Percentiles rank a stretch among this genome's conserved stretches.
Evolutionary conservation across 805 yeast species (phyloP).

Genomic region (Zygoascus ofunaensis): DNA sequence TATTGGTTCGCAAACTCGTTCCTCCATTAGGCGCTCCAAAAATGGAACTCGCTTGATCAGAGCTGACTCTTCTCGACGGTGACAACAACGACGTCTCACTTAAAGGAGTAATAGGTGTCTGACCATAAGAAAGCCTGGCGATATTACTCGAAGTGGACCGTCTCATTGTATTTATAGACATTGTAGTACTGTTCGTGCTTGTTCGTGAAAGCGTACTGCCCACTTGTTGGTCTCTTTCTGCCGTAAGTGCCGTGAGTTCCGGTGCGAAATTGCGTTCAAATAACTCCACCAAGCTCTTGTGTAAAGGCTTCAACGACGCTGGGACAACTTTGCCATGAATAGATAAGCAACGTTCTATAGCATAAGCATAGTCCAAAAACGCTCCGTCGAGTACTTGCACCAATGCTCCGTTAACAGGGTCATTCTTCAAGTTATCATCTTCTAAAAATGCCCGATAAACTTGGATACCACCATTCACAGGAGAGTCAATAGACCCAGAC

Average conservation of each 20-base stretch:
- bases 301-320: constrained; percentile 47
- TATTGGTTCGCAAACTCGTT: neutral
- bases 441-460: constrained; percentile 64
- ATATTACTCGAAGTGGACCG: neutral
- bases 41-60: neutral
- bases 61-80: neutral
- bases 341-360: constrained; percentile 54
- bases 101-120: neutral
- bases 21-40: neutral
- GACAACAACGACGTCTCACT: neutral
- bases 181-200: neutral
- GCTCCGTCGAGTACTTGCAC: constrained; percentile 34
- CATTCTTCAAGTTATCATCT: constrained; percentile 21
- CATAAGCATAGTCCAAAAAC: constrained; percentile 59
- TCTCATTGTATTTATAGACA: neutral
- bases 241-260: constrained; percentile 39
- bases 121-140: neutral
- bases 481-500: constrained; percentile 78
- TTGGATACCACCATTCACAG: constrained; percentile 87
- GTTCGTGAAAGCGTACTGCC: neutral
- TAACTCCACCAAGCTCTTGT: constrained; percentile 53
- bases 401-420: constrained; percentile 20
- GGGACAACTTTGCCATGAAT: constrained; percentile 63
- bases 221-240: neutral
- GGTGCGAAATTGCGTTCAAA: constrained; percentile 57